Percentiles rank a stretch among this genome's conserved stretches.
phyloP scores from a whole-genome alignment of 2,329 filamentous ascomycete species.

The Trichophyton verrucosum region DNA sequence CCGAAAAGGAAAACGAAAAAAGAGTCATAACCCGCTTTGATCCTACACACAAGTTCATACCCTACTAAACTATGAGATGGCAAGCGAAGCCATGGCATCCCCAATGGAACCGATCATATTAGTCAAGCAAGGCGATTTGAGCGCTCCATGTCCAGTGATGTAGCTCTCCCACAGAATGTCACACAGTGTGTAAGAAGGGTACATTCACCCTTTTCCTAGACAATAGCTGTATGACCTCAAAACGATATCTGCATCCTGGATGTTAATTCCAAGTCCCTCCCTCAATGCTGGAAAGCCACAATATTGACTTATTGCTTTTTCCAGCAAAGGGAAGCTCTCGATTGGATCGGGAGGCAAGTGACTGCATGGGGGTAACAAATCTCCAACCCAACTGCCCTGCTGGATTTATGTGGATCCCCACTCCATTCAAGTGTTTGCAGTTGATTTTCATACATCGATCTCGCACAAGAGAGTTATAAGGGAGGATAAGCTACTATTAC shows the following conservation, averaged over 20 bases:
- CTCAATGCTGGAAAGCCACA: slow-evolving; percentile 1
- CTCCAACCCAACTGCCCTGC: not conserved
- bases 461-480: not conserved
- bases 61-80: not conserved
- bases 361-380: not conserved
- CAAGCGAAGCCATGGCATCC: not conserved
- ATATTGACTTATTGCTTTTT: slow-evolving; percentile 3
- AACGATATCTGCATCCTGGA: not conserved
- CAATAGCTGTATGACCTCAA: not conserved
- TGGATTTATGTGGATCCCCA: not conserved
- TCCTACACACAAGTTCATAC: too few species aligned
- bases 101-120: slow-evolving; percentile 1
- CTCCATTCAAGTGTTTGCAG: not conserved
- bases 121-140: not conserved
- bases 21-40: too few species aligned
- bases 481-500: not conserved
- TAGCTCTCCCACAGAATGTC: not conserved
- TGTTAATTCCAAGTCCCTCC: not conserved
- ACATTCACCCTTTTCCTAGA: not conserved
- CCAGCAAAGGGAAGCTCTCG: not conserved
- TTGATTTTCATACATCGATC: not conserved
- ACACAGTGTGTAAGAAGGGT: not conserved
- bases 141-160: not conserved
- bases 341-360: not conserved
- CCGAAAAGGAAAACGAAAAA: not conserved